Base-by-base conservation (phyloP, 2,329 filamentous ascomycete genomes). In the Clonostachys solani region DNA sequence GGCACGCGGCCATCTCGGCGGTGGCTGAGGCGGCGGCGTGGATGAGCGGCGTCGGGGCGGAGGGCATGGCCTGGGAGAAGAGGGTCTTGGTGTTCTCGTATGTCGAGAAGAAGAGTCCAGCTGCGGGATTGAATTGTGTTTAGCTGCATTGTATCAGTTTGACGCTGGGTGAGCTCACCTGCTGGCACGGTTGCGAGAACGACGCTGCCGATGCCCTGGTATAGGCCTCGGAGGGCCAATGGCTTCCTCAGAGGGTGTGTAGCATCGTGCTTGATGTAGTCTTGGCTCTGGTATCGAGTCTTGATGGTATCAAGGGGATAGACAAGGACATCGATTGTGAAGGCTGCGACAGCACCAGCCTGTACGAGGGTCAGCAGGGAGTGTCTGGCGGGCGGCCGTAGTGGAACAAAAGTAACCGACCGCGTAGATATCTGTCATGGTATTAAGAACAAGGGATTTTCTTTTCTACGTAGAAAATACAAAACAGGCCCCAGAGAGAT, bases 221-320 rank as follows among this genome's bases (percentile, higher is more conserved):
- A 96, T 7, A 96, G 68, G 0, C 91, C 91, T 12, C 81, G 76
- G 53, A 90, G 83, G 12, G 64, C 56, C 47, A 85, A 72, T 17
- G 77, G 64, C 46, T 75, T 71, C 49, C 73, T 73, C 41, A 76
- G 80, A 33, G 81, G 65, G 2, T 73, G 72, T 2, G 79, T 77
- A 1, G 74, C 73, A 67, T 84, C 92, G 1, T 84, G 74, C 44
- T 77, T 77, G 36, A 81, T 71, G 67, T 91, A 94, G 57, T 91
- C 80, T 12, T 83, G 84, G 46, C 86, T 90, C 63, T 95, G 91
- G 43, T 89, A 78, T 10, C 91, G 81, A 8, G 91, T 96, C 63
- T 96, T 96, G 58, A 96, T 74, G 0, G 91, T 96, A 62, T 96
- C 92, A 15, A 96, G 74, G 0, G 91, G 92, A 59, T 94, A 95